Conservation (phyloP, 768 basidiomycete genomes). For the Pleurotus cornucopiae region DNA sequence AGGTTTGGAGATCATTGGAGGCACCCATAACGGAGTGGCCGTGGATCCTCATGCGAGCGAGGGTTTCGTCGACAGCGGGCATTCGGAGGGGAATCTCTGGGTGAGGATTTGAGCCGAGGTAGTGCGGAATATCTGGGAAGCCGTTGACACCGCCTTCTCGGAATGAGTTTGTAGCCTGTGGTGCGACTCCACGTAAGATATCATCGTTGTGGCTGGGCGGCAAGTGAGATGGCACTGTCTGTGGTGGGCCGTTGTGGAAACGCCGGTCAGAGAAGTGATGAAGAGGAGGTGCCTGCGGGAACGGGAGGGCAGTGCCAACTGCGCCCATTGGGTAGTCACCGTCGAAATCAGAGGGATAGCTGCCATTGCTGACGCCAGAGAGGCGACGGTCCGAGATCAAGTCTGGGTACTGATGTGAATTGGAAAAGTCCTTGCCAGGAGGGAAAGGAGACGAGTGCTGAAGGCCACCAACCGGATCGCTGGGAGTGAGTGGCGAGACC, state of each 20-base stretch:
- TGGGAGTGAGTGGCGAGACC: constrained; percentile 72
- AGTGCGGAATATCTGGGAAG: constrained; percentile 54
- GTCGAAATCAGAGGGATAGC: constrained; percentile 55
- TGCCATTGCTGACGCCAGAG: constrained; percentile 36
- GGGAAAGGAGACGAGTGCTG: constrained; percentile 54
- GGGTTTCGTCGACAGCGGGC: constrained; percentile 56
- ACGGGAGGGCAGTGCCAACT: constrained; percentile 42
- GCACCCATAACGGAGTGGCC: constrained; percentile 52
- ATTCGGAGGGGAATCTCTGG: constrained; percentile 59
- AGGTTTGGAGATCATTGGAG: constrained; percentile 73
- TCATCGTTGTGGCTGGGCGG: constrained; percentile 46
- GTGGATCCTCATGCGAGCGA: constrained; percentile 63
- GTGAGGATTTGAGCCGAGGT: constrained; percentile 47
- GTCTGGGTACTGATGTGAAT: constrained; percentile 53
- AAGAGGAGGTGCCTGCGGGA: constrained; percentile 40
- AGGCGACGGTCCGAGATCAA: constrained; percentile 56
- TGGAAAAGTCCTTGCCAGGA: constrained; percentile 50
- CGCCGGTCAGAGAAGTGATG: constrained; percentile 62
- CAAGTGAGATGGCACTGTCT: constrained; percentile 45
- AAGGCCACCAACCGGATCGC: constrained; percentile 54
- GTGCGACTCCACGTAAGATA: constrained; percentile 64
- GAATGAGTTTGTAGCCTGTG: constrained; percentile 65
- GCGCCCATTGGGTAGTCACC: constrained; percentile 58
- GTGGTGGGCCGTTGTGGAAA: constrained; percentile 41
- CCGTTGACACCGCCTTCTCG: constrained; percentile 45